These are phyloP conservation scores for Xeromyces bisporus DNA, from an alignment of 495 filamentous ascomycete species.

Conservation along the genomic window DNA sequence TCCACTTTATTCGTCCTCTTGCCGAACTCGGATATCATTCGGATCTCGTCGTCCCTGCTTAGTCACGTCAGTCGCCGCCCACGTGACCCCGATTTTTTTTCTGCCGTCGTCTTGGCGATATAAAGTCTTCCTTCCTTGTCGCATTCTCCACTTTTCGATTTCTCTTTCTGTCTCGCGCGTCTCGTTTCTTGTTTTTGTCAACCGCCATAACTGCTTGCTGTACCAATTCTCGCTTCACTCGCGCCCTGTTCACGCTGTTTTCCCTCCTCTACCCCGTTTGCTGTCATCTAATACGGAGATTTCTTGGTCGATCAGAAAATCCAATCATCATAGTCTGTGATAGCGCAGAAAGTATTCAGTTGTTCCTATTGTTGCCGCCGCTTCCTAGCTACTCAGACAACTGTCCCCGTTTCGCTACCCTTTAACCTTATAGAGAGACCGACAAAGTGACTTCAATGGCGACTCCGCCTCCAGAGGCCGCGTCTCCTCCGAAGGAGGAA, in stretches of 20 bases:
- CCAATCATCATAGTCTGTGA: constrained; percentile 15
- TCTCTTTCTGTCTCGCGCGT: constrained; percentile 12
- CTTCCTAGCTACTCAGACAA: constrained; percentile 5
- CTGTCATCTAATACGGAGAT: constrained; percentile 14
- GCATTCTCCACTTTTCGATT: constrained; percentile 31
- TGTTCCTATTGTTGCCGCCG: constrained; percentile 11
- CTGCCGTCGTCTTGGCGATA: constrained; percentile 27
- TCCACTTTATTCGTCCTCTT: constrained; percentile 4
- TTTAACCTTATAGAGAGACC: constrained; percentile 7
- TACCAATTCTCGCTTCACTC: no score
- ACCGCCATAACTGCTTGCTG: no score
- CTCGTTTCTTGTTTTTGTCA: no score
- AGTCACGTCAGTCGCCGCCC: constrained; percentile 14
- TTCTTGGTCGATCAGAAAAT: constrained; percentile 7
- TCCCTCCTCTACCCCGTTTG: constrained; percentile 5
- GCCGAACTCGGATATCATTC: constrained; percentile 5
- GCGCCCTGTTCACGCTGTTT: no score
- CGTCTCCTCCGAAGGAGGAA: constrained; percentile 25
- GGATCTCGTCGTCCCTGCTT: constrained; percentile 4
- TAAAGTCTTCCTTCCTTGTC: constrained; percentile 25
- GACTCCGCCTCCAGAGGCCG: constrained; percentile 32
- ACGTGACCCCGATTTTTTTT: constrained; percentile 18
- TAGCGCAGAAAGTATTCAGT: constrained; percentile 18
- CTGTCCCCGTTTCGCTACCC: constrained; percentile 10
- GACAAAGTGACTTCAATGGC: constrained; percentile 23